Evolutionary conservation across 257 asterid species (phyloP).

Genomic region (Forsythia viridissima): DNA sequence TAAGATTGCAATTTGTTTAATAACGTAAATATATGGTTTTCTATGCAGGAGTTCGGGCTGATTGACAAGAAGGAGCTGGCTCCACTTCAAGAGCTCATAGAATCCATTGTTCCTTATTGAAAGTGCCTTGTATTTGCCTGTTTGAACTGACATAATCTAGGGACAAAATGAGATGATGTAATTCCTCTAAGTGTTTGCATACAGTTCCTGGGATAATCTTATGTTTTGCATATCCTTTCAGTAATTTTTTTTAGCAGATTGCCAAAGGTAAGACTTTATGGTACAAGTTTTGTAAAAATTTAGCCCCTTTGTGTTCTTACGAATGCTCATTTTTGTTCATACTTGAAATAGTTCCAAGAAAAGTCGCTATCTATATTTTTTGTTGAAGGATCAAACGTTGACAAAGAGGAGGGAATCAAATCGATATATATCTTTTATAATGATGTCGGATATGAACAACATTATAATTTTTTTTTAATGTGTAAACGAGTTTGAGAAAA

Average conservation of each 20-base stretch:
- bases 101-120: slow-evolving; percentile 74
- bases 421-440: no score
- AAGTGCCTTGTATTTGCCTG: slow-evolving; percentile 10
- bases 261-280: not conserved
- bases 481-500: no score
- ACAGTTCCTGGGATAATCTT: slow-evolving; percentile 3
- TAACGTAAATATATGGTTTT: not conserved
- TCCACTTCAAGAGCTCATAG: slow-evolving; percentile 83
- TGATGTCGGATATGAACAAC: no score
- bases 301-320: no score
- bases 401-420: not conserved
- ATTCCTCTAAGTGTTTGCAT: slow-evolving; percentile 21
- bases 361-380: not conserved
- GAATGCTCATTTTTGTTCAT: not conserved
- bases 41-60: slow-evolving; percentile 77
- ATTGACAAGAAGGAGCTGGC: slow-evolving; percentile 91
- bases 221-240: not conserved
- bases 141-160: slow-evolving; percentile 23
- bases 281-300: not conserved
- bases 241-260: not conserved
- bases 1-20: not conserved
- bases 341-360: not conserved
- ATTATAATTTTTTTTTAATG: no score
- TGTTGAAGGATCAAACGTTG: not conserved
- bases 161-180: slow-evolving; percentile 12